These are phyloP conservation scores for Heliamphora pulchella DNA, from an alignment of 179 eudicot genomes.

Conservation along the genomic window DNA sequence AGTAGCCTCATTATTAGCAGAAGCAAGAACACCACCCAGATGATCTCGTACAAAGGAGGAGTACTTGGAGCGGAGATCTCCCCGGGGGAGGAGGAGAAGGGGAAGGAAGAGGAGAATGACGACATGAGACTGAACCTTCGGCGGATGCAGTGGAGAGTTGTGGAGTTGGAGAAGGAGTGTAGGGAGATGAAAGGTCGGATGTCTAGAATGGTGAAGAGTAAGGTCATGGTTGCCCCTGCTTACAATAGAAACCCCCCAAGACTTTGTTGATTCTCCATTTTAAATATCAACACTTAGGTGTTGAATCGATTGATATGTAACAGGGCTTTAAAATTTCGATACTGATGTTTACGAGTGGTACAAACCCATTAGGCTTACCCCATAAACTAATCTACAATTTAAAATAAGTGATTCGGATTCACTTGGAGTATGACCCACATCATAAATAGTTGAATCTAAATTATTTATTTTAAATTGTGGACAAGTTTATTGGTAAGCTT, in stretches of 20 bases:
- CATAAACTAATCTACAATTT: too few relatives aligned
- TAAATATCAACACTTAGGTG: too few relatives aligned
- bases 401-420: too few relatives aligned
- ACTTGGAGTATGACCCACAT: too few relatives aligned
- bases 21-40: constrained; percentile 9
- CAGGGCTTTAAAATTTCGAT: too few relatives aligned
- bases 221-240: constrained; percentile 20
- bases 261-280: constrained; percentile 35
- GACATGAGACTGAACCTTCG: constrained; percentile 42
- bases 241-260: constrained; percentile 37
- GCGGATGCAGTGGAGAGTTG: constrained; percentile 72
- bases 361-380: too few relatives aligned
- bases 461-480: too few relatives aligned
- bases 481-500: too few relatives aligned
- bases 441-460: too few relatives aligned
- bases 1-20: constrained; percentile 17
- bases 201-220: constrained; percentile 48
- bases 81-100: constrained; percentile 8
- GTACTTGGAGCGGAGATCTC: too few relatives aligned
- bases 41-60: constrained; percentile 5
- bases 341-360: too few relatives aligned
- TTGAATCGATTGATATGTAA: too few relatives aligned
- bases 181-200: constrained; percentile 74
- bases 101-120: constrained; percentile 28
- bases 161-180: constrained; percentile 71